These are phyloP conservation scores for Trichoderma simmonsii DNA, from an alignment of 2,329 filamentous ascomycete species.

Conservation along the genomic window DNA sequence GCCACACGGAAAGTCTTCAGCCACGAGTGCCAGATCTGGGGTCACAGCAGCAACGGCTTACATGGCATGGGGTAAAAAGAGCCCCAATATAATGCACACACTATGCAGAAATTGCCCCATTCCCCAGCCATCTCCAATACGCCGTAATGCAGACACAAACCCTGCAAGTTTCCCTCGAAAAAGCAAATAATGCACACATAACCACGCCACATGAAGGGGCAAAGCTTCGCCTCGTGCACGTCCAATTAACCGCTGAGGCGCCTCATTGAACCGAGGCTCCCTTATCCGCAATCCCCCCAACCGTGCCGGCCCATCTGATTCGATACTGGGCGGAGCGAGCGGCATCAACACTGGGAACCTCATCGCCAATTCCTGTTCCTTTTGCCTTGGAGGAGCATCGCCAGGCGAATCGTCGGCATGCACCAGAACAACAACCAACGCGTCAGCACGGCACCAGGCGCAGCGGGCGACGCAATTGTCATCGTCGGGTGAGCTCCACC, in stretches of 20 bases:
- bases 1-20: neutral
- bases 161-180: neutral
- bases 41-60: neutral
- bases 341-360: neutral
- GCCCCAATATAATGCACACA: neutral
- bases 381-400: neutral
- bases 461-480: conserved; percentile 22
- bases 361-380: neutral
- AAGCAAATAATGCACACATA: neutral
- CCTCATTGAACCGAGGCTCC: conserved; percentile 4
- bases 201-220: conserved; percentile 2
- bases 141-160: neutral
- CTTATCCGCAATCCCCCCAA: neutral
- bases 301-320: conserved; percentile 10
- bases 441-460: conserved; percentile 1
- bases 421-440: conserved; percentile 5
- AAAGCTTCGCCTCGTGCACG: neutral
- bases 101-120: neutral
- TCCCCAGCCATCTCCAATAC: conserved; percentile 8
- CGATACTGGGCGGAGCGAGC: conserved; percentile 13
- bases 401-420: conserved; percentile 14
- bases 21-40: neutral
- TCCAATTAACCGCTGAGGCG: neutral
- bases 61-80: conserved; percentile 2
- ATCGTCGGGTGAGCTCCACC: conserved; percentile 25